Base-by-base conservation (phyloP, 2,329 filamentous ascomycete species). In the Aureobasidium sp. region DNA sequence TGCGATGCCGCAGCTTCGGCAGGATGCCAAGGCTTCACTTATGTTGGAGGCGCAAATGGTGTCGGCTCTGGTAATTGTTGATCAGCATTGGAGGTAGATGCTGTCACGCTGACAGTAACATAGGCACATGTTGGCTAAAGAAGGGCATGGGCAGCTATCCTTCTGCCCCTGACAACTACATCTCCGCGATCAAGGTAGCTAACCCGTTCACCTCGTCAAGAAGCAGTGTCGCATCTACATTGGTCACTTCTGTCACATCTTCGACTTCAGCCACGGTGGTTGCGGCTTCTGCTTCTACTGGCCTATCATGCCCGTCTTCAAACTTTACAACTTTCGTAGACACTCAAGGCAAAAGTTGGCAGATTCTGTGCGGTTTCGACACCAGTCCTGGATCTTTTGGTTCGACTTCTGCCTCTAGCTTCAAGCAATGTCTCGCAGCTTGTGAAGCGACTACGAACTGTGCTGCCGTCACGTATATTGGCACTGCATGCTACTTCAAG, bases 51-150 rank as follows among this genome's bases (percentile, higher is more conserved):
- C 5, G 15, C 34, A 4, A 5, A 5, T 37, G 34, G 34, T 37
- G 34, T 37, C 3, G 57, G 66, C 48, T 66, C 66, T n/a, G 53
- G 59, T 44, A 67, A 67, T 24, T 17, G 59, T 9, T 66, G 67
- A n/a, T 47, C 53, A 15, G 15, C 12, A 37, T 10, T 34, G 9
- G 32, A 34, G 20, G 20, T 8, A 12, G 9, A 34, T 10, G 34
- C 2, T 13, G 6, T 5, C 9, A 15, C 15, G 34, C 34, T 37
- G 34, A 37, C 13, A 15, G 2, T 37, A 37, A 13, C 3, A 3
- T 15, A 27, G 55, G 55, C 3, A 67, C 62, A n/a, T 70, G 69
- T 46, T 68, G 61, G 47, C 62, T 69, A 24, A 69, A 69, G 51
- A 66, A 61, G 29, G 36, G 47, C 24, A 64, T 65, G 53, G 61